Base-by-base conservation (phyloP, 2,329 filamentous ascomycete species). In the Trichoderma hamatum region DNA sequence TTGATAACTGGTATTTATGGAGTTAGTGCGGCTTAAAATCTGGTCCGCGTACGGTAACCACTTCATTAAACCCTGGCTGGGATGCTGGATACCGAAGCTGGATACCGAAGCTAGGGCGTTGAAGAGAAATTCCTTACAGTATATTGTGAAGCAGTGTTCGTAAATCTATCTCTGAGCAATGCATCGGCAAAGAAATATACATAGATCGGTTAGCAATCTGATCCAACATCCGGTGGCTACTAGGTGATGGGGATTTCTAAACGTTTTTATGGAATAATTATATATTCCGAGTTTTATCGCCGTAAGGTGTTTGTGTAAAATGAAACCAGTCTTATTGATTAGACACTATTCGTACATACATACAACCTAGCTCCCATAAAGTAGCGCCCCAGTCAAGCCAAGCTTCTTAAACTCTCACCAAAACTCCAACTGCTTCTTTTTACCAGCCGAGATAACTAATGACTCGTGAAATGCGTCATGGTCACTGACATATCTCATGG, bases 401-500 rank as follows among this genome's bases (percentile, higher is more conserved):
- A 7, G 9, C 7, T n/a, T 49, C n/a, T 3, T 21, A 3, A 7
- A 36, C 7, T 11, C 43, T 65, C 30, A 70, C 69, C 69, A 70
- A 59, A 64, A 70, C 11, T 19, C 58, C 24, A 26, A 36, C 30
- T 60, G 51, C 26, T 26, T 60, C 52, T 52, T 68, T 13, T 43
- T 54, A 11, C 28, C 52, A 21, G 59, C 30, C 26, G 30, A 21
- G 13, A 69, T 66, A 5, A 69, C 69, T 39, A 70, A 52, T 10
- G 55, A 60, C 28, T 72, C 69, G 24, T 70, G 67, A 16, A 51
- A 52, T 3, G 60, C 65, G 56, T 58, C 62, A 32, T 65, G 59
- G 51, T 70, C 66, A 26, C 65, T 58, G 16, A 69, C 62, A 0
- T 69, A 69, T 51, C 74, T 70, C 0, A 69, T 72, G 30, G 78